Evolutionary conservation across 2,329 filamentous ascomycete genomes (phyloP), one percentile per base, ranked within the genome.

Genomic region (Talaromyces sp.): DNA sequence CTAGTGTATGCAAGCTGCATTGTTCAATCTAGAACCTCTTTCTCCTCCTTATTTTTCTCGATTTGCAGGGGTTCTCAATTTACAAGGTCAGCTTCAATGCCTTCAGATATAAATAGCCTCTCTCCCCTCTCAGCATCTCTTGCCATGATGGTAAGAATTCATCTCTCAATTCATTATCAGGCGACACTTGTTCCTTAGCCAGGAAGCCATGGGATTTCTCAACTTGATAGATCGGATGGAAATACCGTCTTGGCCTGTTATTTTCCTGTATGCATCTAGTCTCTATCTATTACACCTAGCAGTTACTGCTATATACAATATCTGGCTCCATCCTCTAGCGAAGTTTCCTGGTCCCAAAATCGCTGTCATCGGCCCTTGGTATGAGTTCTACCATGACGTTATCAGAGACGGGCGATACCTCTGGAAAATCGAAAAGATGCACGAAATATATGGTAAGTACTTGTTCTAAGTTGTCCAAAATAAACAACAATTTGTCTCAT

Each of bases 321-420:
- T 75, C 3, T 77, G 72, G 64, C 70, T 76, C 45, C 72, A 75
- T 58, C 74, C 73, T 19, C 70, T 79, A 1, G 62, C 66, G 4
- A 58, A 67, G 8, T 72, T 80, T 15, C 74, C 72, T 1, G 77
- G 72, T 11, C 68, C 73, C 1, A 75, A 69, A 58, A 50, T 75
- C 35, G 76, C 77, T 3, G 77, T 77, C 0, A 39, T 73, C 4
- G 70, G 70, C 56, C 61, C 67, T n/a, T 70, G 69, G 65, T 77
- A 77, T 59, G 77, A 78, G 54, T 71, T 73, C 45, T 79, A 78
- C 43, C 74, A 73, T 60, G 73, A 80, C 47, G 66, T 77, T 2
- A 57, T 77, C 25, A 69, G 71, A 6, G 65, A 69, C 0, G 78
- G 78, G 0, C 67, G 68, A 9, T 80, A 75, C 49, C 67, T 75